Conservation (phyloP, 148 eudicot species). For the Mesembryanthemum crystallinum region DNA sequence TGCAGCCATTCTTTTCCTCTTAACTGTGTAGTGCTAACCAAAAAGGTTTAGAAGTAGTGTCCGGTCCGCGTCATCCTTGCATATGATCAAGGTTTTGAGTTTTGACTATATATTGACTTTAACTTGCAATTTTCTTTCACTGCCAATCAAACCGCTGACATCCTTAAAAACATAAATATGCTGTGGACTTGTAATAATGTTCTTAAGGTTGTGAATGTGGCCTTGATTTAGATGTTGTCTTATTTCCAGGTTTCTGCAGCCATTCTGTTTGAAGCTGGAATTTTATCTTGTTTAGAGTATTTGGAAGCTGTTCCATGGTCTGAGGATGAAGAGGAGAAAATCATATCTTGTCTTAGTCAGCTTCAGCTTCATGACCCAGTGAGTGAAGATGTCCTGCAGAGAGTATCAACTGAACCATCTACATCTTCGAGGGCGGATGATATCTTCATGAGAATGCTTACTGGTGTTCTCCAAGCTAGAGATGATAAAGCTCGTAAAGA, state of each 20-base stretch:
- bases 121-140: not conserved
- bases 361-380: constrained; percentile 56
- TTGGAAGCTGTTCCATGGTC: constrained; percentile 94
- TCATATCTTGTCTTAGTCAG: constrained; percentile 57
- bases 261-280: constrained; percentile 71
- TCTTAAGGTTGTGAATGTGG: not conserved
- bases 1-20: not conserved
- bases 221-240: not conserved
- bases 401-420: constrained; percentile 64
- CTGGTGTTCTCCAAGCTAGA: constrained; percentile 74
- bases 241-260: constrained; percentile 70
- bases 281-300: constrained; percentile 70
- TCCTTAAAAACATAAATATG: not conserved
- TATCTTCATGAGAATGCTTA: constrained; percentile 55
- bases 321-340: constrained; percentile 74
- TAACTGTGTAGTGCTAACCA: not conserved
- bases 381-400: constrained; percentile 57
- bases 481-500: constrained; percentile 85
- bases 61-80: not conserved
- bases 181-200: not conserved
- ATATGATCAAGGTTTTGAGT: constrained; percentile 1
- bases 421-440: constrained; percentile 60
- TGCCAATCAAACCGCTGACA: not conserved
- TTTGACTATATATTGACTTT: not conserved
- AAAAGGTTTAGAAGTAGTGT: not conserved